Conservation (phyloP, 2,329 filamentous ascomycete species). For the Purpureocillium takamizusanense region DNA sequence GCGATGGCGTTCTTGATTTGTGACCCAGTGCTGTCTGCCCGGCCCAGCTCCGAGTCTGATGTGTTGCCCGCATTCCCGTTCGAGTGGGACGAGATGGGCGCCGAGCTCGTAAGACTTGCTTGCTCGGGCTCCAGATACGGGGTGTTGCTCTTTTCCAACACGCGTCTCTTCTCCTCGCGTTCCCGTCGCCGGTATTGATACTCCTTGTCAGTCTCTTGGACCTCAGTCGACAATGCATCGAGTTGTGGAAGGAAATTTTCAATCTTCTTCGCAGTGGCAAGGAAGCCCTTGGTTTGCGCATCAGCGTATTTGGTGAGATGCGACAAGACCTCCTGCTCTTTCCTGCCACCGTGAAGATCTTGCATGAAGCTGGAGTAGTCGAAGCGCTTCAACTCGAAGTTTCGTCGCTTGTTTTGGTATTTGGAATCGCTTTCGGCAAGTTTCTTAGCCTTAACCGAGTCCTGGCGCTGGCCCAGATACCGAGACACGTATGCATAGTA, state of each 20-base stretch:
- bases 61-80: constrained; percentile 40
- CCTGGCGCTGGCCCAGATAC: constrained; percentile 92
- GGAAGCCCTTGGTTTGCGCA: constrained; percentile 74
- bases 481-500: constrained; percentile 93
- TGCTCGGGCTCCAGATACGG: constrained; percentile 63
- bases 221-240: constrained; percentile 78
- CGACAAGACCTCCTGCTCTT: constrained; percentile 93
- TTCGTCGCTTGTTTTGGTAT: constrained; percentile 86
- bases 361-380: constrained; percentile 99
- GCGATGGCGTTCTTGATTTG: constrained; percentile 47
- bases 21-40: constrained; percentile 66
- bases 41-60: constrained; percentile 61
- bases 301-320: constrained; percentile 92
- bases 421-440: constrained; percentile 90
- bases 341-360: constrained; percentile 95
- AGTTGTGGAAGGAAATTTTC: constrained; percentile 81
- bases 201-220: constrained; percentile 90
- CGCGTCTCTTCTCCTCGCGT: constrained; percentile 84
- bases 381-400: constrained; percentile 94
- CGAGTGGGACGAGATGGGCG: constrained; percentile 18
- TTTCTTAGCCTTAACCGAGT: constrained; percentile 96
- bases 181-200: constrained; percentile 94
- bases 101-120: constrained; percentile 29
- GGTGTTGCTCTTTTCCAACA: constrained; percentile 79
- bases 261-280: constrained; percentile 77